phyloP scores from a whole-genome alignment of 208 protist genomes.

The Leishmania tropica region DNA sequence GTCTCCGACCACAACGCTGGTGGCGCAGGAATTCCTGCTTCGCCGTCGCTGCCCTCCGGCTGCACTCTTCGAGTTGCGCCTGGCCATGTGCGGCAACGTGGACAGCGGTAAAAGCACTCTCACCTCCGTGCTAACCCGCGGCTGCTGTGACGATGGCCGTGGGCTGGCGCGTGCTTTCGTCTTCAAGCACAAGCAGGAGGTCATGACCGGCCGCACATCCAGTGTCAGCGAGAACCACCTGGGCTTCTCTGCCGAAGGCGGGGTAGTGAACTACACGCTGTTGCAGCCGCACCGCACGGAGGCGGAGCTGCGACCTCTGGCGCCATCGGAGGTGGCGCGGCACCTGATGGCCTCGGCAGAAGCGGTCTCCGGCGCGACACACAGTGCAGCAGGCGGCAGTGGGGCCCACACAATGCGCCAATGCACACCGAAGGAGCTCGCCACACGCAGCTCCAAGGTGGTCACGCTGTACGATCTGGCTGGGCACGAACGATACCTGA shows the following conservation, averaged over 20 bases:
- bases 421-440: slow-evolving; percentile 79
- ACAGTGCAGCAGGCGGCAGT: not conserved
- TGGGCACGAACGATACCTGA: slow-evolving; percentile 98
- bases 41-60: slow-evolving; percentile 46
- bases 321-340: slow-evolving; percentile 12
- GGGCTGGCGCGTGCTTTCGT: slow-evolving; percentile 87
- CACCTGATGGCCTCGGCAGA: slow-evolving; percentile 2
- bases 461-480: slow-evolving; percentile 97
- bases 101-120: slow-evolving; percentile 94
- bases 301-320: slow-evolving; percentile 14
- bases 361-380: not conserved
- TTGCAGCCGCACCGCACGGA: slow-evolving; percentile 20
- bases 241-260: slow-evolving; percentile 92
- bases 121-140: slow-evolving; percentile 90
- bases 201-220: slow-evolving; percentile 94
- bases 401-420: slow-evolving; percentile 23
- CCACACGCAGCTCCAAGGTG: slow-evolving; percentile 89
- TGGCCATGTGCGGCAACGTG: slow-evolving; percentile 95
- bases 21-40: slow-evolving; percentile 80
- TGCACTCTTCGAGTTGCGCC: slow-evolving; percentile 78
- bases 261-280: slow-evolving; percentile 91
- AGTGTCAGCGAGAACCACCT: slow-evolving; percentile 96
- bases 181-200: slow-evolving; percentile 97
- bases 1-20: slow-evolving; percentile 20
- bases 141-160: slow-evolving; percentile 89